phyloP scores from a whole-genome alignment of 1,284 basidiomycete species.

The Ustilago cynodontis region DNA sequence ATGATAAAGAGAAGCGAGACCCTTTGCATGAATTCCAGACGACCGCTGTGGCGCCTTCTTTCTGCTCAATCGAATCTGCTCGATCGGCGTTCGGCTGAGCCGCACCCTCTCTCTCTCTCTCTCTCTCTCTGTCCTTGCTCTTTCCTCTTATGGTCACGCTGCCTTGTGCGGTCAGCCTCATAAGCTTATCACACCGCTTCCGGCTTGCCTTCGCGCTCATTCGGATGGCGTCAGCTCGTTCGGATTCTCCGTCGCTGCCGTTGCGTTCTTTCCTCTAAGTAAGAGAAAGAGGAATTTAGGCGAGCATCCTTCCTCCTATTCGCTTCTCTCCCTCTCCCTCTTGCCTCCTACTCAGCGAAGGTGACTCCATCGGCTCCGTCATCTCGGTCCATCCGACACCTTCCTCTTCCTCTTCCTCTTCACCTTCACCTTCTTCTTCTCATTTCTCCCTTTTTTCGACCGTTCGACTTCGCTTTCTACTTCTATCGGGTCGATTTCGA shows the following conservation, averaged over 20 bases:
- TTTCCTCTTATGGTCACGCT: background rate
- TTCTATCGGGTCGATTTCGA: constrained; percentile 1
- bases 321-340: background rate
- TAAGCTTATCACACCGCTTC: background rate
- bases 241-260: constrained; percentile 1
- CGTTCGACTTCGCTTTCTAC: too few relatives aligned
- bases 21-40: constrained; percentile 1
- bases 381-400: background rate
- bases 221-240: constrained; percentile 4
- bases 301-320: background rate
- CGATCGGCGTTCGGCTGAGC: constrained; percentile 3
- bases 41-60: constrained; percentile 8
- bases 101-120: background rate
- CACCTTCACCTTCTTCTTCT: background rate
- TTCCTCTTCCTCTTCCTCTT: background rate
- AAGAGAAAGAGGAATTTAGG: too few relatives aligned
- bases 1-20: background rate
- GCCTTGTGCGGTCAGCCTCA: background rate
- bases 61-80: background rate
- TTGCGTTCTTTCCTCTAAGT: background rate
- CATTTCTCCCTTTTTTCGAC: background rate
- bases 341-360: background rate
- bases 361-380: background rate
- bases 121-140: background rate
- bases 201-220: background rate